These are phyloP conservation scores for Rhizopus sp. DNA, from an alignment of 371 early-diverging fungal genomes.

Conservation along the genomic window DNA sequence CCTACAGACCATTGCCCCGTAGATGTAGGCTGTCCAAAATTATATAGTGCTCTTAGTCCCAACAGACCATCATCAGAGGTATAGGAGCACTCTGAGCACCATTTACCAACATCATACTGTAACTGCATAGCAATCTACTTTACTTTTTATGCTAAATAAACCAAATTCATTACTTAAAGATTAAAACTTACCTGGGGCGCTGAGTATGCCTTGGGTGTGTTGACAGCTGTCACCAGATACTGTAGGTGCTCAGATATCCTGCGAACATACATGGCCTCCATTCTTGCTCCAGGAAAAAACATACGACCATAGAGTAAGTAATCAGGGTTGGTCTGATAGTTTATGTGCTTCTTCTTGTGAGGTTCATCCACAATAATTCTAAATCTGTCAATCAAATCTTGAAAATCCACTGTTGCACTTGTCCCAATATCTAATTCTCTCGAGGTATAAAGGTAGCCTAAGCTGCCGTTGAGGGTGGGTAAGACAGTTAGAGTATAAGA, in stretches of 20 bases:
- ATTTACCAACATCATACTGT: constrained; percentile 72
- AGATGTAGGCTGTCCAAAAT: constrained; percentile 55
- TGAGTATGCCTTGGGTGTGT: constrained; percentile 47
- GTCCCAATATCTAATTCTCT: constrained; percentile 63
- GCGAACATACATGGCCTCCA: constrained; percentile 76
- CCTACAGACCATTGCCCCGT: constrained; percentile 75
- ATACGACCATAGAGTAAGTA: constrained; percentile 75
- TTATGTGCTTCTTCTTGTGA: background rate
- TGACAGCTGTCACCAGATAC: constrained; percentile 74
- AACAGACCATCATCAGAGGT: constrained; percentile 77
- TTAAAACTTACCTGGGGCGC: constrained; percentile 56
- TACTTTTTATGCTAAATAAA: background rate
- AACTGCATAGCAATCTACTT: constrained; percentile 69
- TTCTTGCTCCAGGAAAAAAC: constrained; percentile 74
- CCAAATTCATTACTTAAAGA: background rate
- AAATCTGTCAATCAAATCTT: constrained; percentile 63
- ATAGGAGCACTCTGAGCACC: constrained; percentile 78
- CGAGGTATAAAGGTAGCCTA: constrained; percentile 84
- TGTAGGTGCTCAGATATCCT: constrained; percentile 64
- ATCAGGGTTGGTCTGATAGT: constrained; percentile 32
- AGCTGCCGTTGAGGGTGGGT: constrained; percentile 69
- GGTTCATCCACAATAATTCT: constrained; percentile 32
- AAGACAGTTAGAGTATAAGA: constrained; percentile 75
- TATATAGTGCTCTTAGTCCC: constrained; percentile 78
- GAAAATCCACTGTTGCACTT: constrained; percentile 60